Evolutionary conservation across 1,139 yeast species (phyloP).

Genomic region (Geotrichum klebahnii): DNA sequence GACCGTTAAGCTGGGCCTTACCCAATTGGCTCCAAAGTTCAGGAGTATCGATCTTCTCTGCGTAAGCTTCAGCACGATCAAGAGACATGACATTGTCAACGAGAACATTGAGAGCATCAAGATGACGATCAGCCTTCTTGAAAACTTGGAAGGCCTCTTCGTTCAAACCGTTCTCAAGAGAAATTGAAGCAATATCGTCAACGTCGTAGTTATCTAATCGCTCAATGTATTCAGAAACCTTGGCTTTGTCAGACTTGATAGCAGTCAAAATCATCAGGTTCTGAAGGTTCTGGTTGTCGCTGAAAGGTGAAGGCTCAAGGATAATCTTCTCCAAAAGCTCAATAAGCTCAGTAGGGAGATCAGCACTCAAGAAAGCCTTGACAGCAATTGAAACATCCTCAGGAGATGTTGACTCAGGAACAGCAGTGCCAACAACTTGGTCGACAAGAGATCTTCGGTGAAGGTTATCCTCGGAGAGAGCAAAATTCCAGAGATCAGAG

Average conservation of each 20-base stretch:
- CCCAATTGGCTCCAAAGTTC: conserved; percentile 95
- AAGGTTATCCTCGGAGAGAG: conserved; percentile 66
- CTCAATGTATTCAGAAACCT: conserved; percentile 79
- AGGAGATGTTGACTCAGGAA: conserved; percentile 91
- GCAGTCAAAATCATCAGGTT: conserved; percentile 91
- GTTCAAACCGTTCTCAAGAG: conserved; percentile 78
- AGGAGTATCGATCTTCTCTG: conserved; percentile 80
- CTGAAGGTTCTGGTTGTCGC: conserved; percentile 90
- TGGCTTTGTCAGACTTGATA: conserved; percentile 86
- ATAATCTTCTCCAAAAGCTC: conserved; percentile 93
- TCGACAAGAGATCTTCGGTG: conserved; percentile 90
- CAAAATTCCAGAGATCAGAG: conserved; percentile 72
- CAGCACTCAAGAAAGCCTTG: conserved; percentile 95
- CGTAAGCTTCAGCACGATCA: conserved; percentile 91
- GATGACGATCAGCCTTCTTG: conserved; percentile 72
- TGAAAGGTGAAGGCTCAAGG: conserved; percentile 94
- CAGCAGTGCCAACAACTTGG: conserved; percentile 92
- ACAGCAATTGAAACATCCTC: conserved; percentile 95
- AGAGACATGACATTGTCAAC: conserved; percentile 90
- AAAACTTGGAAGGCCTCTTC: conserved; percentile 96
- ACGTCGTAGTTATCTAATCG: conserved; percentile 89
- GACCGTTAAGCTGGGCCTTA: conserved; percentile 91
- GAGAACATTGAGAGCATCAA: conserved; percentile 81
- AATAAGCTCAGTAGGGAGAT: conserved; percentile 81
- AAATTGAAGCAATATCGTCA: conserved; percentile 86